Evolutionary conservation across 2,329 filamentous ascomycete genomes (phyloP).

Genomic region (Blumeriella jaapii): DNA sequence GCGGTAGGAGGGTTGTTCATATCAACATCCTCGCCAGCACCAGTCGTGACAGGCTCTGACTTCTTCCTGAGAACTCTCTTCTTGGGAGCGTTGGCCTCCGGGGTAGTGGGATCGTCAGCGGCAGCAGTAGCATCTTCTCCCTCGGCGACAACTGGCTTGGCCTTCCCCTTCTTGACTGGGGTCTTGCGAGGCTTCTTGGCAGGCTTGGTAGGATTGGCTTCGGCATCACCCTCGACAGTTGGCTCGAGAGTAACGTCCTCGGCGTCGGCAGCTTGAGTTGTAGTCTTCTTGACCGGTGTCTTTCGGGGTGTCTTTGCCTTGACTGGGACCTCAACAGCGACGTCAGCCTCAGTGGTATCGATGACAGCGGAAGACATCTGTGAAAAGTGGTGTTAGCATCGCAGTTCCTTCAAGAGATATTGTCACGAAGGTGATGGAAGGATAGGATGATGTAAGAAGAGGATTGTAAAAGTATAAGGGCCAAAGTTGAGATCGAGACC

Average conservation of each 20-base stretch:
- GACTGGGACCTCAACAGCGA: background rate
- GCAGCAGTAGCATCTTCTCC: slow-evolving; percentile 2
- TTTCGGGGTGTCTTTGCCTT: background rate
- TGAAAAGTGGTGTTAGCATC: no score
- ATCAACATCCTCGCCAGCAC: background rate
- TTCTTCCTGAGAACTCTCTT: slow-evolving; percentile 7
- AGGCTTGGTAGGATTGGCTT: slow-evolving; percentile 4
- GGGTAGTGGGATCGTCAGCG: slow-evolving; percentile 2
- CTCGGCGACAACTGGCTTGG: background rate
- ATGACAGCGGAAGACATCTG: no score
- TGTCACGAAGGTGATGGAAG: no score
- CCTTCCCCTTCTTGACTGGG: slow-evolving; percentile 5
- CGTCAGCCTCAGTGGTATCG: background rate
- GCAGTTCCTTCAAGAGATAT: no score
- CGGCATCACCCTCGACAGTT: background rate
- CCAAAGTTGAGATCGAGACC: no score
- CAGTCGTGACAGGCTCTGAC: slow-evolving; percentile 1
- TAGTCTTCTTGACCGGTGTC: background rate
- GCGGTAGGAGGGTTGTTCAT: slow-evolving; percentile 1
- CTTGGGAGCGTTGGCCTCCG: slow-evolving; percentile 4
- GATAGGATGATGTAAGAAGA: no score
- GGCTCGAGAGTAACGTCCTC: background rate
- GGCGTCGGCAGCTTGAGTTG: background rate
- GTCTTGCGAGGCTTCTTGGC: slow-evolving; percentile 3
- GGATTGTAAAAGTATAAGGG: no score